A percentile compares a stretch with the other conserved stretches of the same genome.
phyloP scores from a whole-genome alignment of 768 basidiomycete genomes.

The Pulveroboletus sp. region DNA sequence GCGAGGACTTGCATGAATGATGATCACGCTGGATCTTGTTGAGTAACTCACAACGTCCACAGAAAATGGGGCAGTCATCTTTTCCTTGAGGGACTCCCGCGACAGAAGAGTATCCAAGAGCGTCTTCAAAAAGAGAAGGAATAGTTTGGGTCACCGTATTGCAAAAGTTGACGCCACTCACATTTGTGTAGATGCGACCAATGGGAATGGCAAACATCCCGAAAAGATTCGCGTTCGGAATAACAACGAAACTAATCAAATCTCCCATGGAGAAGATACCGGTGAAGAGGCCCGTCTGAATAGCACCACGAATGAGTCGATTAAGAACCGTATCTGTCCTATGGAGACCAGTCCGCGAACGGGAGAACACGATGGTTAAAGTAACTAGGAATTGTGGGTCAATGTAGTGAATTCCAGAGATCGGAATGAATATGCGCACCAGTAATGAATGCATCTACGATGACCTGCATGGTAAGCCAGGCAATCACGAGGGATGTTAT shows the following conservation, averaged over 20 bases:
- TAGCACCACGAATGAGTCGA: constrained; percentile 51
- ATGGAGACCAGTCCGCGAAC: constrained; percentile 49
- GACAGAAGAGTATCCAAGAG: constrained; percentile 10
- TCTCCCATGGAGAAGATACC: constrained; percentile 47
- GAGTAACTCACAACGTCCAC: neutral
- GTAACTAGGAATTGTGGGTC: constrained; percentile 13
- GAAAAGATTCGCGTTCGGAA: constrained; percentile 31
- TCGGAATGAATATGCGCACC: constrained; percentile 22
- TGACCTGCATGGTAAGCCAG: constrained; percentile 47
- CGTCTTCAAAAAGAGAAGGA: neutral
- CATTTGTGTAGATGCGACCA: constrained; percentile 47
- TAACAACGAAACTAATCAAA: constrained; percentile 35
- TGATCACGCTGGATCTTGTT: neutral
- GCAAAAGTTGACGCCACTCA: constrained; percentile 20
- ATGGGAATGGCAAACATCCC: constrained; percentile 39
- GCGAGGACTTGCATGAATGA: too few species aligned
- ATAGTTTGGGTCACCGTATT: neutral
- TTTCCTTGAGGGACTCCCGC: neutral
- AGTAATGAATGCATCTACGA: constrained; percentile 43
- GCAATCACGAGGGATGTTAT: constrained; percentile 42
- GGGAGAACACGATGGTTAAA: constrained; percentile 30
- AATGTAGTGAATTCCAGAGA: neutral
- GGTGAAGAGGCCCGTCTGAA: constrained; percentile 54
- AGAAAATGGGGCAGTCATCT: neutral
- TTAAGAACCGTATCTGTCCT: constrained; percentile 53